Conservation (phyloP, 768 basidiomycete genomes). For the Auricularia auricula-judae region DNA sequence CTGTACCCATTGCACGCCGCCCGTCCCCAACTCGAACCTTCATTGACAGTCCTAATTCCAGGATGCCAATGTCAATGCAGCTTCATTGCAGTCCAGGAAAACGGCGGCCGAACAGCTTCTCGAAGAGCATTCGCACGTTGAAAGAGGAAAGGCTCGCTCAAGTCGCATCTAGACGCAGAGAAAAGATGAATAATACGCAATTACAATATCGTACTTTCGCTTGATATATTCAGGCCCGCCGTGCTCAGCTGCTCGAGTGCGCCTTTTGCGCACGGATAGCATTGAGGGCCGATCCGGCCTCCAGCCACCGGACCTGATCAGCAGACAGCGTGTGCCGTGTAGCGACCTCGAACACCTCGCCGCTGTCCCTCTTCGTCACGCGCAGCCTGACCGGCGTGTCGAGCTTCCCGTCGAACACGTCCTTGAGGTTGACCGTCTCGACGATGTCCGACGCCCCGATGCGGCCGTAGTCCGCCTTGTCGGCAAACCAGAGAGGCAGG, state of each 20-base stretch:
- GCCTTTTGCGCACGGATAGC: constrained; percentile 53
- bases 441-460: constrained; percentile 77
- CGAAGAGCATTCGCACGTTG: no score
- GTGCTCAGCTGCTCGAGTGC: neutral
- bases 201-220: no score
- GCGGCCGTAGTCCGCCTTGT: constrained; percentile 74
- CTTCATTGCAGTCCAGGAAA: no score
- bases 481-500: constrained; percentile 85
- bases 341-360: constrained; percentile 52
- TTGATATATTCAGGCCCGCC: no score
- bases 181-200: no score
- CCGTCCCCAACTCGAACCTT: no score
- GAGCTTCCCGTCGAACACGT: constrained; percentile 39
- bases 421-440: constrained; percentile 72
- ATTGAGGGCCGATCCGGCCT: constrained; percentile 83
- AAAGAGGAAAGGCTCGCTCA: no score
- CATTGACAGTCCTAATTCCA: no score
- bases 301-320: constrained; percentile 87
- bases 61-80: no score
- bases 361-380: constrained; percentile 50
- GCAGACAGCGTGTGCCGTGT: constrained; percentile 83
- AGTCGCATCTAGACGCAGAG: no score
- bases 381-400: constrained; percentile 37
- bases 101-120: no score
- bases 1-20: no score